A percentile compares a stretch with the other conserved stretches of the same genome.
phyloP scores from a whole-genome alignment of 345 rosid genomes.

The thale cress (Arabidopsis thaliana) region DNA sequence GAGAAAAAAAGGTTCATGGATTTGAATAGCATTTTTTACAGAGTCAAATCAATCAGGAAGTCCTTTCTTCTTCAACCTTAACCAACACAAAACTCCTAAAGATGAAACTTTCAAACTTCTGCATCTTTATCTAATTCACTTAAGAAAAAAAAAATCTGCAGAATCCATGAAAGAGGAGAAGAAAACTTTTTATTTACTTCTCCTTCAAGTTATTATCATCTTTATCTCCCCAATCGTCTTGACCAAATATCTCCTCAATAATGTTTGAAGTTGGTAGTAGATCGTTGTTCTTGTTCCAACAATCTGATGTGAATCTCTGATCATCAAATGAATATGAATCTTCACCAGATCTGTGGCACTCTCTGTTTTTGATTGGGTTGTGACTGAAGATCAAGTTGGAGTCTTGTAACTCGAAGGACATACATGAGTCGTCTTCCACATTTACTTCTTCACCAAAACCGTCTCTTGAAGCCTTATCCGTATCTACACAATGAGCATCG shows the following conservation, averaged over 20 bases:
- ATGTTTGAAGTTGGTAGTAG: conserved; percentile 69
- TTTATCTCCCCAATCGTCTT: conserved; percentile 16
- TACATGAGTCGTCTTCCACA: conserved; percentile 54
- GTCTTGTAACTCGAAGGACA: conserved; percentile 61
- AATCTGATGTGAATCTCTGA: conserved; percentile 45
- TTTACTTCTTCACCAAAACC: conserved; percentile 28
- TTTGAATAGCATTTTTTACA: conserved; percentile 21
- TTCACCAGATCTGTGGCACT: conserved; percentile 41
- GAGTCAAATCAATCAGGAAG: conserved; percentile 31
- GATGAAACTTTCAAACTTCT: conserved; percentile 31
- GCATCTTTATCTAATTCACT: neutral
- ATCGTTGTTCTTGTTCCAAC: conserved; percentile 52
- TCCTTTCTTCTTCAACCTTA: conserved; percentile 29
- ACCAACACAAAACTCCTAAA: neutral
- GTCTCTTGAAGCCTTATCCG: conserved; percentile 29
- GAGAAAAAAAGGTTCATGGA: conserved; percentile 16
- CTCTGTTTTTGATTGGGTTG: conserved; percentile 26
- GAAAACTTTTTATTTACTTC: conserved; percentile 28
- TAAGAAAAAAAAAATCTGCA: conserved; percentile 5
- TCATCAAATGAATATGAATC: conserved; percentile 51
- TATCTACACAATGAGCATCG: conserved; percentile 32
- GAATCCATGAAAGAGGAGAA: conserved; percentile 8
- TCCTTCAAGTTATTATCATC: conserved; percentile 25
- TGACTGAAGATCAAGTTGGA: conserved; percentile 41
- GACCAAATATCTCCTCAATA: conserved; percentile 75